Conservation (phyloP, 202 grass and related monocot genomes). For the Elaeis oleifera region DNA sequence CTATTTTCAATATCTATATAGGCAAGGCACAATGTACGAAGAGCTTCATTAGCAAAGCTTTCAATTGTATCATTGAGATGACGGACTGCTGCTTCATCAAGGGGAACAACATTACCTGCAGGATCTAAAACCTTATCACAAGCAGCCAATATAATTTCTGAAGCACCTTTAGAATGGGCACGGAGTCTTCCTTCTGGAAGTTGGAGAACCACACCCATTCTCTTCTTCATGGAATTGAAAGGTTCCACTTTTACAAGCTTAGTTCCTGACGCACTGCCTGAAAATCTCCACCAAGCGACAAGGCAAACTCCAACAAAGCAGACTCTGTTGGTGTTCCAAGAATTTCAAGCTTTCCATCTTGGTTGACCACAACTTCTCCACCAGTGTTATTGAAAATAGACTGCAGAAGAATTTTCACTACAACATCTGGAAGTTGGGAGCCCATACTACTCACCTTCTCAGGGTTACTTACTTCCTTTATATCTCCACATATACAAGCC, state of each 20-base stretch:
- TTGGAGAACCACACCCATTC: constrained; percentile 61
- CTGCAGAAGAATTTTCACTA: constrained; percentile 44
- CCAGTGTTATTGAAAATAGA: constrained; percentile 81
- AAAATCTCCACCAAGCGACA: constrained; percentile 52
- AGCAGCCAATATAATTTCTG: constrained; percentile 75
- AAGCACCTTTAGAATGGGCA: constrained; percentile 74
- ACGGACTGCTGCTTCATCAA: constrained; percentile 41
- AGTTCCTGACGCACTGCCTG: constrained; percentile 43
- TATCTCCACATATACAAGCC: constrained; percentile 60
- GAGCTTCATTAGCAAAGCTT: constrained; percentile 68
- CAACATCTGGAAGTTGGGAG: constrained; percentile 38
- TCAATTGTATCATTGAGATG: constrained; percentile 55
- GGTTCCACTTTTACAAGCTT: constrained; percentile 68
- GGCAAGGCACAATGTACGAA: constrained; percentile 75
- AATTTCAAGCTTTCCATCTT: constrained; percentile 50
- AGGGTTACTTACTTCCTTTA: constrained; percentile 28
- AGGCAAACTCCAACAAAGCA: constrained; percentile 74
- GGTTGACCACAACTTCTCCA: constrained; percentile 56
- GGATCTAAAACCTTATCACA: constrained; percentile 59
- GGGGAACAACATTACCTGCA: constrained; percentile 44
- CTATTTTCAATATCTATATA: constrained; percentile 52
- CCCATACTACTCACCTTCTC: constrained; percentile 38
- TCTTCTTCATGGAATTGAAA: constrained; percentile 90
- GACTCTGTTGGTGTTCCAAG: constrained; percentile 79
- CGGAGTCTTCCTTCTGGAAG: constrained; percentile 38